Base-by-base conservation (phyloP, 1,284 basidiomycete species). In the Puccinia hordei region DNA sequence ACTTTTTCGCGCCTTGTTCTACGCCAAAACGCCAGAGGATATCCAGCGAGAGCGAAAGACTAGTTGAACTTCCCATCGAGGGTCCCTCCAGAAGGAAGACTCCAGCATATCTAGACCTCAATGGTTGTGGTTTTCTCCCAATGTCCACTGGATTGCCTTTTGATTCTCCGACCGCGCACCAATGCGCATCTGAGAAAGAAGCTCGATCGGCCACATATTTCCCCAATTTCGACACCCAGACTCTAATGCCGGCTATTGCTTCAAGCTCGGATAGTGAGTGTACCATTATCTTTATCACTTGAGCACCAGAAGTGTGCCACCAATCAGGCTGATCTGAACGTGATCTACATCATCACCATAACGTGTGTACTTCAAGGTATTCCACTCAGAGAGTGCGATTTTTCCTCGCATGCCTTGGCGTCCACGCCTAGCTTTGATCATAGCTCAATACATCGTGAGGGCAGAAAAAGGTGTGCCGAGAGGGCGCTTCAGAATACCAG, bases 1-100 rank as follows among this genome's bases (percentile, higher is more conserved):
- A 71, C 49, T 53, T 71, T 51, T 35, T 71, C n/a, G 68, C 44
- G 30, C 30, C 68, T 30, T 71, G 41, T 27, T 71, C 68, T 33
- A 71, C 68, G 41, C 68, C 68, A 13, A 71, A 71, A 30, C 68
- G 68, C 27, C 68, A 53, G 68, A 46, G 68, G 49, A 71, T 24
- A 30, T 71, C 68, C 53, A 27, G 17, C 68, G 27, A 53, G 22
- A 53, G 49, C 0, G 68, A 33, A 71, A 49, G 44, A 33, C 41
- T 33, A 35, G 30, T 71, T 49, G 44, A 53, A 2, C 27, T 53
- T 27, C 68, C 68, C 24, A 33, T 71, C 49, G 68, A 71, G 44
- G 68, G 68, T 1, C 68, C 46, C 19, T 53, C 44, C 4, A 49
- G 68, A 71, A 71, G 68, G 68, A 71, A 71, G 30, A 53, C 46